Conservation (phyloP, 2,329 filamentous ascomycete species). For the Claviceps pusilla region DNA sequence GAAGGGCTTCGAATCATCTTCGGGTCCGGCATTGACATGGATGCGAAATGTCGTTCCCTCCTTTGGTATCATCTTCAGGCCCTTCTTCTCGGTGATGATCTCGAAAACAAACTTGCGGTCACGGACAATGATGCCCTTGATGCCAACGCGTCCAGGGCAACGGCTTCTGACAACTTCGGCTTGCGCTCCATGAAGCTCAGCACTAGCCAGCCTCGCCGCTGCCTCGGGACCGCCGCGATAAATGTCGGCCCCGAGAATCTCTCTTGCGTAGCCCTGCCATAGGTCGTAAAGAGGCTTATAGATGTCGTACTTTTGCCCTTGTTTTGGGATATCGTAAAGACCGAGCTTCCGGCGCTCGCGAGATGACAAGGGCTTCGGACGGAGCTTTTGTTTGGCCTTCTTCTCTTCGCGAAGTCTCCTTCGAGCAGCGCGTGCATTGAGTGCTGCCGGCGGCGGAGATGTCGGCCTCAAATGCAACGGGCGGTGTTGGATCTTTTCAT, state of each 20-base stretch:
- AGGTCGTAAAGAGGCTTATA: conserved; percentile 64
- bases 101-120: conserved; percentile 81
- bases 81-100: conserved; percentile 57
- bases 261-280: conserved; percentile 75
- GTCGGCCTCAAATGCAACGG: conserved; percentile 65
- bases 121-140: conserved; percentile 73
- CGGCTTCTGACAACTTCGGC: conserved; percentile 69
- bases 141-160: conserved; percentile 68
- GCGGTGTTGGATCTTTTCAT: conserved; percentile 69
- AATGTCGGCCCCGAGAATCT: conserved; percentile 53
- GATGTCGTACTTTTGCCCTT: conserved; percentile 48
- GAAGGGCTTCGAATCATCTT: conserved; percentile 25
- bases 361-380: conserved; percentile 58
- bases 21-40: conserved; percentile 36
- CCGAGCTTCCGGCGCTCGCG: conserved; percentile 59
- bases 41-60: conserved; percentile 78
- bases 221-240: conserved; percentile 40
- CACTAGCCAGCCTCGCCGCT: conserved; percentile 64
- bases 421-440: conserved; percentile 42
- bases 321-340: conserved; percentile 58
- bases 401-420: conserved; percentile 31
- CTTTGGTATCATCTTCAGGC: conserved; percentile 71
- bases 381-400: conserved; percentile 33
- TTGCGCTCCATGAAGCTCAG: conserved; percentile 80
- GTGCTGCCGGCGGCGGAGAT: conserved; percentile 43